Conservation (phyloP, 75 land plant genomes). For the Ceratopteris richardii region DNA sequence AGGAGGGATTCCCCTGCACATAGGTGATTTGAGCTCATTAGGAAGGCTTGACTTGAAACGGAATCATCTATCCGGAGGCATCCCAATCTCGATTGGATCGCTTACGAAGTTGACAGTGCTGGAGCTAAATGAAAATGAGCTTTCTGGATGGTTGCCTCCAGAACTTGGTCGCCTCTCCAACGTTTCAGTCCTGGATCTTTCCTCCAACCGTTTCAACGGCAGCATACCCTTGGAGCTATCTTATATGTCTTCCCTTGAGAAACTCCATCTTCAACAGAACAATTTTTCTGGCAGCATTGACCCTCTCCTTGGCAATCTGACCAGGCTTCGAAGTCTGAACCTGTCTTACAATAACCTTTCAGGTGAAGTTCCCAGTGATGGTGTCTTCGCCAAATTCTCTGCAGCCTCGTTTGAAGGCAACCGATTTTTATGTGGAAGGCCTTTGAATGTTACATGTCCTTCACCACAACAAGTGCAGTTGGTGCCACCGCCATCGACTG, state of each 20-base stretch:
- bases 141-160: background rate
- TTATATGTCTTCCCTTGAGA: background rate
- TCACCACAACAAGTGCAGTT: no score
- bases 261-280: conserved; percentile 11
- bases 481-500: background rate
- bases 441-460: background rate
- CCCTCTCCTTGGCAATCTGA: conserved; percentile 42
- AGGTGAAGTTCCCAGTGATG: conserved; percentile 43
- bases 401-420: no score
- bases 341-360: conserved; percentile 33
- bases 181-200: background rate
- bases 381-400: no score
- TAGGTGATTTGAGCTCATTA: no score
- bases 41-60: conserved; percentile 10
- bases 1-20: no score
- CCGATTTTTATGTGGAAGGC: no score
- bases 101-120: conserved; percentile 6
- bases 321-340: conserved; percentile 13
- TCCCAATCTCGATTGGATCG: conserved; percentile 12
- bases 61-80: conserved; percentile 17
- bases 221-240: conserved; percentile 12
- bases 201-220: background rate
- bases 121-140: background rate
- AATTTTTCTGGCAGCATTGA: conserved; percentile 48
- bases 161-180: background rate